Percentiles rank a stretch among this genome's conserved stretches.
These are phyloP conservation scores for Talaromyces sp. DNA, from an alignment of 2,329 filamentous ascomycete species.

Conservation along the genomic window DNA sequence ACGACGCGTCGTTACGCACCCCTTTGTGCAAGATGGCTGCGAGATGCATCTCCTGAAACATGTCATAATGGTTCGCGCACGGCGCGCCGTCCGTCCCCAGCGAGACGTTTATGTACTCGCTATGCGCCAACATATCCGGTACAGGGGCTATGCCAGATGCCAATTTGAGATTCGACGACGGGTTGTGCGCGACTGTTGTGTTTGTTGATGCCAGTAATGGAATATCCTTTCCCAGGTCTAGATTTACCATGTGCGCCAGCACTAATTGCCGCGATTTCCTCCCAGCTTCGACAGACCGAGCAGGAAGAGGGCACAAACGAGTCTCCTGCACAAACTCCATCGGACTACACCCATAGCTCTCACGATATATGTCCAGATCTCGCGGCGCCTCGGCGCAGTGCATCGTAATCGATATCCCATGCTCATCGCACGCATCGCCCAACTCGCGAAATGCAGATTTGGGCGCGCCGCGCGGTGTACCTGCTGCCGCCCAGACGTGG, in stretches of 20 bases:
- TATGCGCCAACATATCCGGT: slow-evolving; percentile 38
- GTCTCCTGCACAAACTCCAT: slow-evolving; percentile 33
- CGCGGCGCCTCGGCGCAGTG: slow-evolving; percentile 44
- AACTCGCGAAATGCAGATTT: slow-evolving; percentile 35
- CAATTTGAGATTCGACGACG: slow-evolving; percentile 50
- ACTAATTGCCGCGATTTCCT: slow-evolving; percentile 33
- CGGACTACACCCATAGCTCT: slow-evolving; percentile 33
- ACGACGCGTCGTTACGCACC: slow-evolving; percentile 34
- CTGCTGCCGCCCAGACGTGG: slow-evolving; percentile 44
- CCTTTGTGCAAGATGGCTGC: slow-evolving; percentile 48
- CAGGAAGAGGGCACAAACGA: slow-evolving; percentile 25
- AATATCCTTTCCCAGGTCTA: slow-evolving; percentile 40
- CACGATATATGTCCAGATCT: slow-evolving; percentile 25
- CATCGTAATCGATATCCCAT: slow-evolving; percentile 45
- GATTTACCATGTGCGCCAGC: slow-evolving; percentile 50
- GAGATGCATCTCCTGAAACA: slow-evolving; percentile 50
- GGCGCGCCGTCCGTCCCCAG: slow-evolving; percentile 52
- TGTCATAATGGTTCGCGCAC: slow-evolving; percentile 50
- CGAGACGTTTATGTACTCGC: slow-evolving; percentile 38
- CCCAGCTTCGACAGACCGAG: not conserved
- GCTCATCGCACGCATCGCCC: slow-evolving; percentile 35
- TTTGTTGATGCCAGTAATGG: slow-evolving; percentile 35
- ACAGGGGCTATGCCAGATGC: slow-evolving; percentile 48
- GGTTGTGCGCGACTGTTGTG: slow-evolving; percentile 48
- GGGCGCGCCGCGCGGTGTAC: slow-evolving; percentile 44